Percentiles rank a stretch among this genome's conserved stretches.
These are phyloP conservation scores for Wolfiporia cocos DNA, from an alignment of 1,284 basidiomycete genomes.

Conservation along the genomic window DNA sequence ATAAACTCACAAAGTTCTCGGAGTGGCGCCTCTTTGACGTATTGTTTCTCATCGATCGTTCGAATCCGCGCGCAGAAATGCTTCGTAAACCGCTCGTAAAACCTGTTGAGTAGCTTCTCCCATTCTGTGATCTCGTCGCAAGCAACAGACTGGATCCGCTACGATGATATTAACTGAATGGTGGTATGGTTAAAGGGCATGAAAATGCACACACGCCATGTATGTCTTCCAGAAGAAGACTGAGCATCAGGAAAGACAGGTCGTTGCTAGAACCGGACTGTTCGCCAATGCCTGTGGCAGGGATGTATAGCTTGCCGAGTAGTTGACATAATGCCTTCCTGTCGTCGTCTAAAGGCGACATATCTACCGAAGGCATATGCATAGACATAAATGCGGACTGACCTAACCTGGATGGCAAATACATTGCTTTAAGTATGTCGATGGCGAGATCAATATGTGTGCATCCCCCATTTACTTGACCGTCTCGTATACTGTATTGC, in stretches of 20 bases:
- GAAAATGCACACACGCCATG: no score
- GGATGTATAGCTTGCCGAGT: conserved; percentile 69
- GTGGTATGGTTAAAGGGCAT: no score
- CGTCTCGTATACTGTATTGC: conserved; percentile 13
- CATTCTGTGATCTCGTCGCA: conserved; percentile 7
- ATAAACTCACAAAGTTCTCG: conserved; percentile 1
- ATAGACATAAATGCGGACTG: neutral
- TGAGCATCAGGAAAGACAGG: conserved; percentile 4
- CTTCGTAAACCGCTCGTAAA: conserved; percentile 7
- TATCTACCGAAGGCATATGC: neutral
- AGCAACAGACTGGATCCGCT: no score
- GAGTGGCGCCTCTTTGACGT: neutral
- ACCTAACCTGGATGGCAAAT: conserved; percentile 38
- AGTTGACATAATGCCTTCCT: conserved; percentile 78
- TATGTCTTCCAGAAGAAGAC: conserved; percentile 5
- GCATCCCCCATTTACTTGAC: conserved; percentile 26
- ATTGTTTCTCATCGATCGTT: neutral
- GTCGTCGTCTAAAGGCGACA: conserved; percentile 53
- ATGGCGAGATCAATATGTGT: conserved; percentile 76
- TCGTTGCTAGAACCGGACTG: no score
- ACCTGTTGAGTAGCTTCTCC: conserved; percentile 8
- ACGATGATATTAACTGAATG: no score
- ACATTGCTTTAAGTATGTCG: conserved; percentile 61
- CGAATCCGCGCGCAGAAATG: conserved; percentile 4
- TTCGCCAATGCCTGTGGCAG: conserved; percentile 37